Percentiles rank a stretch among this genome's conserved stretches.
These are phyloP conservation scores for Diaporthe amygdali DNA, from an alignment of 2,329 filamentous ascomycete species.

Conservation along the genomic window DNA sequence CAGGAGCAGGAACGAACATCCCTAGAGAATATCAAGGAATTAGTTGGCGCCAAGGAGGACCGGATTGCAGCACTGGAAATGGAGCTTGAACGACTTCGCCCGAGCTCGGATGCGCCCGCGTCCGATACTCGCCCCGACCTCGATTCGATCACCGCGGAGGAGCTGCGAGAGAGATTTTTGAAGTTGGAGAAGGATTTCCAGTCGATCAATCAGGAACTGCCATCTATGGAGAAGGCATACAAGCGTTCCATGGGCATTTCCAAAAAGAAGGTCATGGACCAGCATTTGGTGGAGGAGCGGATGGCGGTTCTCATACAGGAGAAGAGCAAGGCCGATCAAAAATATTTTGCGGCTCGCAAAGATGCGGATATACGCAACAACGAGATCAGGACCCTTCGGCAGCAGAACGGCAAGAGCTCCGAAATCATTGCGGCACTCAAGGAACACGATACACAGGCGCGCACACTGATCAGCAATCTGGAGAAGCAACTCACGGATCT, in stretches of 20 bases:
- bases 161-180: constrained; percentile 74
- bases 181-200: constrained; percentile 81
- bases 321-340: constrained; percentile 96
- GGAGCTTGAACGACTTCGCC: constrained; percentile 75
- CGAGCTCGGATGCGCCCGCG: constrained; percentile 52
- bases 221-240: constrained; percentile 88
- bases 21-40: constrained; percentile 76
- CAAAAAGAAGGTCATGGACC: constrained; percentile 84
- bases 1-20: constrained; percentile 78
- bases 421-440: constrained; percentile 95
- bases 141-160: constrained; percentile 68
- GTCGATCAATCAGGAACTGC: constrained; percentile 85
- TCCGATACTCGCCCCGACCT: constrained; percentile 51
- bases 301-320: constrained; percentile 77
- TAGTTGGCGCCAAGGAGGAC: constrained; percentile 79
- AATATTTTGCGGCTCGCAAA: constrained; percentile 96
- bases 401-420: constrained; percentile 86
- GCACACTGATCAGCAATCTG: constrained; percentile 78
- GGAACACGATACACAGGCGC: constrained; percentile 81
- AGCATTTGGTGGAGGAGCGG: constrained; percentile 77
- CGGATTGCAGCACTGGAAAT: constrained; percentile 83
- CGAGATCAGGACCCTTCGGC: constrained; percentile 79
- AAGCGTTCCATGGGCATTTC: constrained; percentile 86
- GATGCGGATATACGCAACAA: constrained; percentile 84
- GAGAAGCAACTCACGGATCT: constrained; percentile 90